A percentile compares a stretch with the other conserved stretches of the same genome.
Evolutionary conservation across 305 asterid genomes (phyloP).

Genomic region (Withania somnifera): DNA sequence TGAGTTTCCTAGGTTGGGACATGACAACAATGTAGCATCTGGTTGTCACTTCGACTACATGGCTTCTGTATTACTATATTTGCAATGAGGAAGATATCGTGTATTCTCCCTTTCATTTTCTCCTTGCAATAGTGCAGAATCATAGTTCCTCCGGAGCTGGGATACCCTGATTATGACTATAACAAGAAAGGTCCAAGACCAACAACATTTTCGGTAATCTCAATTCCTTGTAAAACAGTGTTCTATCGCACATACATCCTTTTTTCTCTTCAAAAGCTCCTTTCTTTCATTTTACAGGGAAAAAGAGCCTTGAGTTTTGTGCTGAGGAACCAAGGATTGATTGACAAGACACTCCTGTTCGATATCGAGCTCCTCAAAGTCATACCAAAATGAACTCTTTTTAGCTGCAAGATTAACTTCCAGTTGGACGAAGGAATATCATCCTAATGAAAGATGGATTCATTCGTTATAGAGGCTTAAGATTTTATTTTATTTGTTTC

Average conservation of each 20-base stretch:
- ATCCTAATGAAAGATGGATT: not conserved
- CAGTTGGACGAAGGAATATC: not conserved
- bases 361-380: constrained; percentile 89
- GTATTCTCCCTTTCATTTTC: not conserved
- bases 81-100: not conserved
- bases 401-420: not conserved
- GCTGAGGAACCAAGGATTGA: constrained; percentile 86
- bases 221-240: not conserved
- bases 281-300: constrained; percentile 38
- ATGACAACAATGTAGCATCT: not conserved
- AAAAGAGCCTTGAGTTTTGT: constrained; percentile 95
- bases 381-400: constrained; percentile 32
- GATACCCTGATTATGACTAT: constrained; percentile 89
- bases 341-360: constrained; percentile 88
- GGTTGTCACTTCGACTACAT: not conserved
- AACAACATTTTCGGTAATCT: constrained; percentile 85
- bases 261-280: constrained; percentile 8
- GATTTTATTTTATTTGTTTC: not conserved
- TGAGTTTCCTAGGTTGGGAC: not conserved
- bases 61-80: not conserved
- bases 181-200: constrained; percentile 97
- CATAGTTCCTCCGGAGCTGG: constrained; percentile 91
- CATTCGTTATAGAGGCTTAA: not conserved
- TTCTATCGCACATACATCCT: not conserved
- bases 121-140: constrained; percentile 43